phyloP scores from a whole-genome alignment of 306 rosid species.

The Malus orientalis region DNA sequence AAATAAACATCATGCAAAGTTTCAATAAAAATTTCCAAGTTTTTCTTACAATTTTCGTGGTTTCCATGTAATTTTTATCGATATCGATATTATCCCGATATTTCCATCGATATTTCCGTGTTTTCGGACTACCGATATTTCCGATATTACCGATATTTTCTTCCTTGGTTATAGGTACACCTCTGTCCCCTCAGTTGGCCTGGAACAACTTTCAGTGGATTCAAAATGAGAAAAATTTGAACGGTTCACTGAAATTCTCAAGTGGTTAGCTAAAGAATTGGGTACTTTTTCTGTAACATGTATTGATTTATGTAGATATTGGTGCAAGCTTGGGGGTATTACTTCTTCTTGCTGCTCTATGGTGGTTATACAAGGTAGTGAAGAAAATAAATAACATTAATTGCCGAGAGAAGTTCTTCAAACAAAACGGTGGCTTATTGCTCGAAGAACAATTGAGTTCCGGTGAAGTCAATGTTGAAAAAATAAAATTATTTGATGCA shows the following conservation, averaged over 20 bases:
- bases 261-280: not conserved
- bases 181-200: not conserved
- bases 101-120: too few species aligned
- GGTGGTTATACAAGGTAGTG: not conserved
- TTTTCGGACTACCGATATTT: too few species aligned
- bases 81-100: too few species aligned
- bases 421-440: slow-evolving; percentile 13
- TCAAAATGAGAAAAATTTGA: not conserved
- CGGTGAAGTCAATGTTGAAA: slow-evolving; percentile 5
- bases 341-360: not conserved
- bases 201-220: not conserved
- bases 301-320: not conserved
- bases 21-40: too few species aligned
- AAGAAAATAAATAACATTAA: not conserved
- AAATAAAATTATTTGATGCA: slow-evolving; percentile 13
- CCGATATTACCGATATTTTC: too few species aligned
- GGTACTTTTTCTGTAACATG: not conserved
- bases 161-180: not conserved
- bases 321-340: slow-evolving; percentile 10
- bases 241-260: not conserved
- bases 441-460: slow-evolving; percentile 1
- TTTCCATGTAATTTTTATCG: too few species aligned
- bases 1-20: too few species aligned
- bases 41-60: too few species aligned
- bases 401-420: slow-evolving; percentile 6